Conservation (phyloP, 495 filamentous ascomycete genomes). For the Neurospora sp. region DNA sequence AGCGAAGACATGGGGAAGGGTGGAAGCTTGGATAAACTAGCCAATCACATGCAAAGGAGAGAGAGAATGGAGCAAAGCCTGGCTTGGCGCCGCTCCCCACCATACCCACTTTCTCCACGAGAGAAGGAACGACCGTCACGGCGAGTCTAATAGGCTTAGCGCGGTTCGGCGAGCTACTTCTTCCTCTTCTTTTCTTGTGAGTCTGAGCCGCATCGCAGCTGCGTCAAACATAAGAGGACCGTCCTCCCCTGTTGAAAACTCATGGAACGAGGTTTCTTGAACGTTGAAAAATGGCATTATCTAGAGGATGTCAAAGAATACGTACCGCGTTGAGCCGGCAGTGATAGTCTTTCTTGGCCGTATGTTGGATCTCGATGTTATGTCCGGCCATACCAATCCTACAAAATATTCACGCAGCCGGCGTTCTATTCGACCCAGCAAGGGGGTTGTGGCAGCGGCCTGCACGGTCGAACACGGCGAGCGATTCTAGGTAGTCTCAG, state of each 20-base stretch:
- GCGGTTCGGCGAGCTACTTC: constrained; percentile 1
- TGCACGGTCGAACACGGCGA: constrained; percentile 26
- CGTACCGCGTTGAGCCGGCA: neutral
- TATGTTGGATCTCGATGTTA: neutral
- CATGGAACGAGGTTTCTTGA: neutral
- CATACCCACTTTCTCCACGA: neutral
- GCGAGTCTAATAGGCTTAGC: no score
- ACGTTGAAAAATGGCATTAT: neutral
- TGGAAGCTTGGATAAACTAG: neutral
- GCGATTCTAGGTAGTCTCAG: constrained; percentile 2
- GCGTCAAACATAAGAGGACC: neutral
- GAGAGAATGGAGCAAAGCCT: neutral
- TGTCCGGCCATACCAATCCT: neutral
- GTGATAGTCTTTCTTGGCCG: neutral
- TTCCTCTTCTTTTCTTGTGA: constrained; percentile 6
- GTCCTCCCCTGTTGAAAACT: neutral
- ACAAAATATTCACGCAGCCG: constrained; percentile 10
- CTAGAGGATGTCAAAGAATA: neutral
- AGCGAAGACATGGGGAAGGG: constrained; percentile 8
- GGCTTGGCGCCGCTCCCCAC: neutral
- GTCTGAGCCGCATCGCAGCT: neutral
- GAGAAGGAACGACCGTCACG: no score
- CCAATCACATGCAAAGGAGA: neutral
- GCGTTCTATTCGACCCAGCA: constrained; percentile 12
- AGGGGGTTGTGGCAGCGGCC: neutral